Conservation (phyloP, 805 yeast genomes). For the Metschnikowia cubensis region DNA sequence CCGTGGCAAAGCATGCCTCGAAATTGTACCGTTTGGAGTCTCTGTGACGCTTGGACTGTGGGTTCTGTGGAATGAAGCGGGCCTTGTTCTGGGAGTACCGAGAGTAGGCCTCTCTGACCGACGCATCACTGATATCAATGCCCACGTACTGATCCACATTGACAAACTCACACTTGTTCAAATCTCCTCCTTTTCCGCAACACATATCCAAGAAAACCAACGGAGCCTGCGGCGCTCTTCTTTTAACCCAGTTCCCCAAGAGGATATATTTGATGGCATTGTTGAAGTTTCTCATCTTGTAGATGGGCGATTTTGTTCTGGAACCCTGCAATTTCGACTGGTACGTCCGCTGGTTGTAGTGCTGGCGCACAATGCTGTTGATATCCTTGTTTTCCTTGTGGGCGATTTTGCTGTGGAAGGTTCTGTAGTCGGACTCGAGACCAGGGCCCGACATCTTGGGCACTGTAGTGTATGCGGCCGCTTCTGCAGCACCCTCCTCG, state of each 20-base stretch:
- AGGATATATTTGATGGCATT: slow-evolving; percentile 87
- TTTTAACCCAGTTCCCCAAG: slow-evolving; percentile 60
- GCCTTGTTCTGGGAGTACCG: slow-evolving; percentile 59
- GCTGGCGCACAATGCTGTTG: slow-evolving; percentile 70
- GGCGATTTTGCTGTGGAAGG: slow-evolving; percentile 36
- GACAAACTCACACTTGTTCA: slow-evolving; percentile 81
- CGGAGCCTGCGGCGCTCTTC: slow-evolving; percentile 22
- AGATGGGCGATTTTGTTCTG: slow-evolving; percentile 77
- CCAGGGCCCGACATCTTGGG: slow-evolving; percentile 17
- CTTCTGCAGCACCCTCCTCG: slow-evolving; percentile 8
- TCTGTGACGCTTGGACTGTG: slow-evolving; percentile 19
- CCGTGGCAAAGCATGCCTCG: slow-evolving; percentile 82
- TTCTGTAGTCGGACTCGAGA: slow-evolving; percentile 25
- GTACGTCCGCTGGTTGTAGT: slow-evolving; percentile 81
- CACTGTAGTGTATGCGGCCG: slow-evolving; percentile 18
- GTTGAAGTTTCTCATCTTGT: slow-evolving; percentile 82
- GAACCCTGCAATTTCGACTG: slow-evolving; percentile 55
- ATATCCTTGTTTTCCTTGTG: slow-evolving; percentile 39
- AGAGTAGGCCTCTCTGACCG: slow-evolving; percentile 77
- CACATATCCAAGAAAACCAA: slow-evolving; percentile 74
- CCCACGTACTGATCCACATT: slow-evolving; percentile 78
- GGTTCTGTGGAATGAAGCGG: slow-evolving; percentile 30
- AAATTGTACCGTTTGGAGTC: slow-evolving; percentile 52
- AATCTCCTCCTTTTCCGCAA: slow-evolving; percentile 98
- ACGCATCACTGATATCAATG: slow-evolving; percentile 85